A percentile compares a stretch with the other conserved stretches of the same genome.
phyloP scores from a whole-genome alignment of 106 monocot genomes.

The Dioscorea zingiberensis region DNA sequence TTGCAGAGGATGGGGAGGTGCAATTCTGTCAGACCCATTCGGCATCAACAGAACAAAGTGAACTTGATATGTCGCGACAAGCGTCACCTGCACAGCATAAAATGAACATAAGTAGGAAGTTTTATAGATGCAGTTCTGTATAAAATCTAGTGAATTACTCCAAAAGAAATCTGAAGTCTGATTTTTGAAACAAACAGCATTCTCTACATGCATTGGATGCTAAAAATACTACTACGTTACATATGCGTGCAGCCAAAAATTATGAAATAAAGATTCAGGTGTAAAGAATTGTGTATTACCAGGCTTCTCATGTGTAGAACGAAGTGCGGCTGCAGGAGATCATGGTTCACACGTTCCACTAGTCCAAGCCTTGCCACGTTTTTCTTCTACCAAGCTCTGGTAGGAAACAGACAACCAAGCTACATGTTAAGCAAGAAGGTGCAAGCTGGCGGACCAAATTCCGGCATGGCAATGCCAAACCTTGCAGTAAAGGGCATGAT shows the following conservation, averaged over 20 bases:
- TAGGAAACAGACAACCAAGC: neutral
- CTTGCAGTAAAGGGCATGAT: constrained; percentile 95
- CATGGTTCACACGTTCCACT: constrained; percentile 87
- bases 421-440: neutral
- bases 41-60: constrained; percentile 82
- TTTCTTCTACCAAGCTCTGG: constrained; percentile 77
- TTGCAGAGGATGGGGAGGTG: constrained; percentile 70
- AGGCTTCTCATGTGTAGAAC: constrained; percentile 84
- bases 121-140: too few species aligned
- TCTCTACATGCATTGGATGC: too few species aligned
- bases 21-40: constrained; percentile 84
- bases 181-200: too few species aligned
- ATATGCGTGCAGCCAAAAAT: too few species aligned
- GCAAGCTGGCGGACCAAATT: neutral
- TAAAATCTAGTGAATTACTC: too few species aligned
- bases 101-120: too few species aligned
- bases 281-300: constrained; percentile 15
- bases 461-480: constrained; percentile 13
- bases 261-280: too few species aligned
- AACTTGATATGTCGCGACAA: constrained; percentile 98
- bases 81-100: constrained; percentile 47
- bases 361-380: constrained; percentile 74
- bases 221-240: too few species aligned
- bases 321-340: constrained; percentile 76
- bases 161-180: too few species aligned